Evolutionary conservation across 495 filamentous ascomycete genomes (phyloP).

Genomic region (Penicillium cataractarum): DNA sequence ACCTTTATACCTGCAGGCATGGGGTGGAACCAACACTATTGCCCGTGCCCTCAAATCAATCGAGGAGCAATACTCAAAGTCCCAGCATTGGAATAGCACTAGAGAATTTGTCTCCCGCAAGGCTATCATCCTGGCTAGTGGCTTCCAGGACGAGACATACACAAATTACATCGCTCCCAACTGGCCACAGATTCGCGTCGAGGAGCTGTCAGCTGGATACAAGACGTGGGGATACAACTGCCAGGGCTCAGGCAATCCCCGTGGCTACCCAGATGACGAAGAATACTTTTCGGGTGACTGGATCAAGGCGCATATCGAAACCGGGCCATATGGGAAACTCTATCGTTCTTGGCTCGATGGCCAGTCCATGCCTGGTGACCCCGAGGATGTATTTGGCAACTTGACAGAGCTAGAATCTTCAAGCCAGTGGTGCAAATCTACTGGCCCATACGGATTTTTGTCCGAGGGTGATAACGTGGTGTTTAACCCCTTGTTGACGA

Average conservation of each 20-base stretch:
- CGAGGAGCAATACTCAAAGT: slow-evolving; percentile 21
- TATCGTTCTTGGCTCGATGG: slow-evolving; percentile 35
- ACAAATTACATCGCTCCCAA: slow-evolving; percentile 43
- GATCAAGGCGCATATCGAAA: slow-evolving; percentile 44
- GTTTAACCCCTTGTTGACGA: slow-evolving; percentile 44
- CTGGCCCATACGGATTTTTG: slow-evolving; percentile 28
- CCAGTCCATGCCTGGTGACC: slow-evolving; percentile 29
- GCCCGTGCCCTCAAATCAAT: slow-evolving; percentile 40
- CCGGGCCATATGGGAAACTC: slow-evolving; percentile 38
- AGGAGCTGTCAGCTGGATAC: slow-evolving; percentile 24
- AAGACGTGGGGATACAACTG: slow-evolving; percentile 38
- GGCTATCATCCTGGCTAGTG: slow-evolving; percentile 20
- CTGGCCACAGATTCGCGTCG: slow-evolving; percentile 39
- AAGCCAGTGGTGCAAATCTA: slow-evolving; percentile 5
- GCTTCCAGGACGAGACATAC: slow-evolving; percentile 45
- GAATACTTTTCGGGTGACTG: slow-evolving; percentile 43
- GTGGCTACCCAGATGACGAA: slow-evolving; percentile 40
- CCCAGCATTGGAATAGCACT: slow-evolving; percentile 10
- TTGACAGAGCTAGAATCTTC: neutral
- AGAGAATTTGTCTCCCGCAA: slow-evolving; percentile 40
- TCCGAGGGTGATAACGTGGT: slow-evolving; percentile 48
- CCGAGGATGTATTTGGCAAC: slow-evolving; percentile 20
- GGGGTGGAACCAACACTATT: slow-evolving; percentile 48
- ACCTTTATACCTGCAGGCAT: slow-evolving; percentile 23
- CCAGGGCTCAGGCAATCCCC: slow-evolving; percentile 12